Conservation (phyloP, 768 basidiomycete species). For the Lentinula sp. region DNA sequence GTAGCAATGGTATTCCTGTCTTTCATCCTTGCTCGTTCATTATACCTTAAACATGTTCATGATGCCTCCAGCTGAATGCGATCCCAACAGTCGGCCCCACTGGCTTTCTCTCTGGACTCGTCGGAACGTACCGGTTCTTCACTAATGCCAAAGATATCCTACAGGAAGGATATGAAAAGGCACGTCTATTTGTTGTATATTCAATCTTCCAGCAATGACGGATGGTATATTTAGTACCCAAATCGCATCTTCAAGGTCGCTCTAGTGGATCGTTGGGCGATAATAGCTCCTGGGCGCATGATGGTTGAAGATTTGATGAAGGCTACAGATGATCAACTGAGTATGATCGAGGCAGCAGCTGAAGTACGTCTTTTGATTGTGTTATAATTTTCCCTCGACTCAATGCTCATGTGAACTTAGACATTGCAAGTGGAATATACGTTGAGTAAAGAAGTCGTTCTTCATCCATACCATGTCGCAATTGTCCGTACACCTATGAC, state of each 20-base stretch:
- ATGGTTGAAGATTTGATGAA: not conserved
- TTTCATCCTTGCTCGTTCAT: not conserved
- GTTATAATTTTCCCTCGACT: not conserved
- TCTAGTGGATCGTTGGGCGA: not conserved
- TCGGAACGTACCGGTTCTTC: not conserved
- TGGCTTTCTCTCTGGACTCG: not conserved
- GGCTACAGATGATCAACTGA: not conserved
- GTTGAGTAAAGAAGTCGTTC: not conserved
- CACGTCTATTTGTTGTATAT: not conserved
- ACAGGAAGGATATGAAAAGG: conserved; percentile 1
- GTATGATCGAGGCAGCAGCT: not conserved
- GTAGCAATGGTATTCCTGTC: not conserved
- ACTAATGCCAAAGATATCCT: not conserved
- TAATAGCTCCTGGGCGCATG: not conserved
- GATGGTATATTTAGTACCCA: not conserved
- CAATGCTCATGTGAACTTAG: not conserved
- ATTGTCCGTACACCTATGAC: not conserved
- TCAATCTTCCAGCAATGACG: not conserved
- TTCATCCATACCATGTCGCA: not conserved
- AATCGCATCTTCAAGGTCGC: not conserved
- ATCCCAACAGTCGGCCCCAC: not conserved
- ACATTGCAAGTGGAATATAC: not conserved
- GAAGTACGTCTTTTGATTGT: not conserved
- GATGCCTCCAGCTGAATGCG: not conserved
- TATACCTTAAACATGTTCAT: not conserved